Evolutionary conservation across 331 rosid genomes (phyloP), one percentile per base, ranked within the genome.

Genomic region (Erythrophleum ivorense): DNA sequence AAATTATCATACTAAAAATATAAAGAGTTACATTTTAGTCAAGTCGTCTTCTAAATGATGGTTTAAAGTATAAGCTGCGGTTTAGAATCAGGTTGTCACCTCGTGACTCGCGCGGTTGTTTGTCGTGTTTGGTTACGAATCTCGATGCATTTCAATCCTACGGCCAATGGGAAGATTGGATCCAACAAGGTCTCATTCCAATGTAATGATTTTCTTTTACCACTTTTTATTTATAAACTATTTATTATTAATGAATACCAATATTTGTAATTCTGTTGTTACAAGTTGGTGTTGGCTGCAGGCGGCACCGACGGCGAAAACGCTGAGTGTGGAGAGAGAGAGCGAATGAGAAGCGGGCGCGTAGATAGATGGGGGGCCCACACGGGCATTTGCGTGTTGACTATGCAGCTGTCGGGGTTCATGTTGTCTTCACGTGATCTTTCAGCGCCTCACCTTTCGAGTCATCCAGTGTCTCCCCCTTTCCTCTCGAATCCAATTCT

Each of bases 291-390:
- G 62, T 72, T 58, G 72, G 80, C 45, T 6, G 71, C 21, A 79
- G 86, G 85, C 87, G 89, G 91, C 92, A 90, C 91, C 92, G 91
- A 87, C 92, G 89, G 90, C 86, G 87, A 87, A 84, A 72, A 83
- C 85, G 89, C 70, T 24, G 29, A 83, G 84, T 3, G 71, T 41
- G 13, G 78, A 78, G 85, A 64, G 57, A n/a, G 82, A 78, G 85
- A 89, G 57, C 80, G 75, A 87, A 86, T 73, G 71, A 84, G 87
- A 81, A 71, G 84, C n/a, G 64, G 34, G 59, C 81, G 85, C 75
- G 90, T 78, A 65, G 19, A 78, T 15, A 1, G 34, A 82, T 48
- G 83, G 86, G 87, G 2, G 87, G 1, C 86, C 88, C 87, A 74
- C 6, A 4, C 1, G 73, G n/a, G 80, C 53, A 70, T 73, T 69